Conservation (phyloP, 108 stramenopile genomes). For the Cyclotella kingstonii region DNA sequence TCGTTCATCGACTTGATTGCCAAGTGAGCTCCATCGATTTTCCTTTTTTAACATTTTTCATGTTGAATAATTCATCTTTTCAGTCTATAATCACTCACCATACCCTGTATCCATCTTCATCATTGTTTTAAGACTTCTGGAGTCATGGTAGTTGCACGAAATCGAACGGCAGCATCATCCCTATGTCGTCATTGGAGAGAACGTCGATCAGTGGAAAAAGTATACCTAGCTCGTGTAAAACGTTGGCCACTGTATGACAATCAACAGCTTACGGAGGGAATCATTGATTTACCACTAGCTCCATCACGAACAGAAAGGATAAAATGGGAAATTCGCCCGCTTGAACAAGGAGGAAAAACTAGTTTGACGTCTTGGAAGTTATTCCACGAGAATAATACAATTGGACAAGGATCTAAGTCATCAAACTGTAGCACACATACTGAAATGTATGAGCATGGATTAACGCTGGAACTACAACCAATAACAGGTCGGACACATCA, state of each 20-base stretch:
- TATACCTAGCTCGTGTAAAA: constrained; percentile 56
- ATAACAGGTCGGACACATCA: constrained; percentile 76
- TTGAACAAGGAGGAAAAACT: constrained; percentile 34
- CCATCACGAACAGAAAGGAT: constrained; percentile 51
- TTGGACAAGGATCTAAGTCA: background rate
- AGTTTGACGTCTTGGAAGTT: constrained; percentile 61
- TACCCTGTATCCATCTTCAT: too few relatives aligned
- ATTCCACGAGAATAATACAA: constrained; percentile 13
- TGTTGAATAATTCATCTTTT: background rate
- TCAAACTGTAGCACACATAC: background rate
- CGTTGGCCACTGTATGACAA: constrained; percentile 55
- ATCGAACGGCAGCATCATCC: constrained; percentile 46
- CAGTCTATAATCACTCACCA: too few relatives aligned
- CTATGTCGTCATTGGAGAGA: constrained; percentile 63
- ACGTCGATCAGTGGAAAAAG: constrained; percentile 49
- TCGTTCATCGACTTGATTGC: constrained; percentile 79
- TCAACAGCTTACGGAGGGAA: constrained; percentile 31
- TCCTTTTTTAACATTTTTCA: background rate
- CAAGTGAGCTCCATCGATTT: constrained; percentile 29
- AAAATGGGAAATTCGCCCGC: constrained; percentile 57
- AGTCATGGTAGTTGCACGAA: constrained; percentile 71
- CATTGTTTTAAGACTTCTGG: constrained; percentile 79
- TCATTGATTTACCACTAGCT: constrained; percentile 51
- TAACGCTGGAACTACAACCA: constrained; percentile 33
- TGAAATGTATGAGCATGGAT: constrained; percentile 5